Base-by-base conservation (phyloP, 2,329 filamentous ascomycete species). In the Apiospora rasikravindrae region DNA sequence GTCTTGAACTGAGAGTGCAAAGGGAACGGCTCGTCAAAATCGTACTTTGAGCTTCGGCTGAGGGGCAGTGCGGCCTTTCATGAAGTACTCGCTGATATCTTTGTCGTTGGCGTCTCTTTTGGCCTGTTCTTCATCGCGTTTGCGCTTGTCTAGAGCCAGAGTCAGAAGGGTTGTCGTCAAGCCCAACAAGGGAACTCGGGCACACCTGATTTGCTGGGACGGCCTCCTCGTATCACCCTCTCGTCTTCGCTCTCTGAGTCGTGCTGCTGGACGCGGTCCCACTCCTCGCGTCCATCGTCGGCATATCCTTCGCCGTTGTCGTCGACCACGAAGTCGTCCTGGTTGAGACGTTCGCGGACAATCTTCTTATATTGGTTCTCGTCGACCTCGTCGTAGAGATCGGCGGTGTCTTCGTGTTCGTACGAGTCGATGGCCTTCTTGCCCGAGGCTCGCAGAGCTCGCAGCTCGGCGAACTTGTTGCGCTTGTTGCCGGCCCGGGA, bases 311-410 rank as follows among this genome's bases (percentile, higher is more conserved):
- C 94, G 79, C 96, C 96, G 85, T 98, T 97, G 84, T 99, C 96
- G 85, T 98, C 96, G 73, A 99, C 95, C 70, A 99, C 96, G 79
- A 99, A 99, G 84, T 99, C 96, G 78, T 99, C 96, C 78, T 97
- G 88, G 80, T 98, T 94, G 69, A 99, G 87, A 67, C 96, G 92
- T 71, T 92, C 91, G 57, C 96, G 90, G 19, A 99, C 95, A 76
- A 98, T 92, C 82, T 97, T 97, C 86, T 98, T 98, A 87, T 99
- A 99, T 69, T 94, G 93, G 79, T 96, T 96, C 78, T 99, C 96
- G 80, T 98, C 95, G 67, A 99, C 95, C 78, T 97, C 95, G 75
- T 98, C 96, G 84, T 98, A 99, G 64, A 99, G 86, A 77, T 94
- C 91, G 75, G 92, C 90, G 77, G 94, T 93, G 74, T 98, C 92